Base-by-base conservation (phyloP, 208 protist species). In the Leishmania martiniquensis region DNA sequence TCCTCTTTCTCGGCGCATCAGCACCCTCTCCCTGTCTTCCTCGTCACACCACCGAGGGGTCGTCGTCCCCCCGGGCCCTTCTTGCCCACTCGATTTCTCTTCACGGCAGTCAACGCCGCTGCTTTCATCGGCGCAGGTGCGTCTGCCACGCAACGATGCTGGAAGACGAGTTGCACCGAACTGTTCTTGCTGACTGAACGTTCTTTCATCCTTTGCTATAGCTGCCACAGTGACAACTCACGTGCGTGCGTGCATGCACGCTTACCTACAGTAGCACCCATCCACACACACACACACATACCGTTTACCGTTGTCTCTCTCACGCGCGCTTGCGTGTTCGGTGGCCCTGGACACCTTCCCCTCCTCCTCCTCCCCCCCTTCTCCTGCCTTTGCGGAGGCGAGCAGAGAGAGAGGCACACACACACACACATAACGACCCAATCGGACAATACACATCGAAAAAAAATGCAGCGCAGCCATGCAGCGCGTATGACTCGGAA, bases 401-500 rank as follows among this genome's bases (percentile, higher is more conserved):
- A 59, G 54, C 25, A 29, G 2, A 59, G 54, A 57, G 9, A 29
- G 2, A 59, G 54, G n/a, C 52, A 22, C 15, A 4, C 63, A 47
- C n/a, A 49, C 20, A n/a, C 68, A 72, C 45, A 7, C 45, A 72
- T n/a, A 39, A 9, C 68, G 47, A 72, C 47, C 29, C n/a, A n/a
- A n/a, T n/a, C n/a, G n/a, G n/a, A n/a, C n/a, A n/a, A n/a, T n/a
- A n/a, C n/a, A n/a, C 49, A 72, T 0, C 42, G 68, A 52, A 15
- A 47, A 42, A 51, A 29, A 51, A 69, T 69, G 65, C 44, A 42
- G 22, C 44, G 49, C 22, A 69, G 25, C 42, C 25, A 69, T n/a
- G 39, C 65, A 37, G 29, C 42, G 13, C 10, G 42, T 69, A 51
- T 42, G 22, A 42, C 9, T 22, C 68, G 17, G 12, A 37, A n/a